Conservation (phyloP, 1,284 basidiomycete genomes). For the Trichosporon sp. region DNA sequence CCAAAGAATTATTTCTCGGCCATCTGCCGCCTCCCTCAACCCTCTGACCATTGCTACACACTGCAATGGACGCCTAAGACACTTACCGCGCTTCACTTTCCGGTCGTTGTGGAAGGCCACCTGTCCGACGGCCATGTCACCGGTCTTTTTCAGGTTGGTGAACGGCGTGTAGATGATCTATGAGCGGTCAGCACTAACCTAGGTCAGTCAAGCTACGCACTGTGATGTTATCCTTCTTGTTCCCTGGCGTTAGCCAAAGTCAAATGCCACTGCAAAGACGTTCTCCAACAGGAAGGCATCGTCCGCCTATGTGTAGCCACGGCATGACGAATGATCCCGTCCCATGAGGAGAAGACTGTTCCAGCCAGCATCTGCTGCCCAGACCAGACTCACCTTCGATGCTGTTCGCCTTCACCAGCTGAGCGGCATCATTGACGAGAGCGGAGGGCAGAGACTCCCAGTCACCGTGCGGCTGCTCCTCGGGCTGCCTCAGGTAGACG, state of each 20-base stretch:
- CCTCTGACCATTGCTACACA: neutral
- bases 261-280: neutral
- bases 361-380: too few species aligned
- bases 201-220: constrained; percentile 18
- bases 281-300: too few species aligned
- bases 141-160: constrained; percentile 90
- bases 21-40: neutral
- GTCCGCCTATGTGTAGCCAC: too few species aligned
- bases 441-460: constrained; percentile 84
- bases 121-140: constrained; percentile 92
- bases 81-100: constrained; percentile 69
- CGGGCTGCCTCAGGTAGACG: constrained; percentile 83
- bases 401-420: constrained; percentile 95
- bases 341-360: too few species aligned
- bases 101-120: constrained; percentile 92
- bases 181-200: neutral
- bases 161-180: constrained; percentile 86
- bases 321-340: too few species aligned
- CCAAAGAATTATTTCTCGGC: neutral
- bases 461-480: constrained; percentile 57
- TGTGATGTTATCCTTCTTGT: constrained; percentile 90
- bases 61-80: neutral
- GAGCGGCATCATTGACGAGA: constrained; percentile 78
- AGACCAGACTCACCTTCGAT: constrained; percentile 83
- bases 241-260: constrained; percentile 58